Percentiles rank a stretch among this genome's conserved stretches.
phyloP scores from a whole-genome alignment of 2,329 filamentous ascomycete genomes.

The Cladosporium sp. region DNA sequence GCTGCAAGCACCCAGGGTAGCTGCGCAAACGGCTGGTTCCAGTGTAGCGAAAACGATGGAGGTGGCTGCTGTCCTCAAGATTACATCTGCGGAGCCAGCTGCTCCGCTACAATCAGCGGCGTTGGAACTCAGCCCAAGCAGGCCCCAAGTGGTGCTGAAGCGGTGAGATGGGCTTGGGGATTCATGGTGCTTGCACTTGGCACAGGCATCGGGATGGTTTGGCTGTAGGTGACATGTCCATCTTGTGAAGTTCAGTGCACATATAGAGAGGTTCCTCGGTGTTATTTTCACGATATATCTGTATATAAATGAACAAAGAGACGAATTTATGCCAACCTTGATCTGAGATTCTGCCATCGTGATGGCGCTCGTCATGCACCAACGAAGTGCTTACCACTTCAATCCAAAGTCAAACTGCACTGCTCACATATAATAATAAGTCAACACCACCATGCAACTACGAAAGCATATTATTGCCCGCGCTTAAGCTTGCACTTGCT shows the following conservation, averaged over 20 bases:
- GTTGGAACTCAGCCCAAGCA: conserved; percentile 52
- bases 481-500: not conserved
- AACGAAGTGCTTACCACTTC: too few species aligned
- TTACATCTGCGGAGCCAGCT: conserved; percentile 71
- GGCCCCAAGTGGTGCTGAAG: conserved; percentile 34
- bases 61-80: conserved; percentile 82
- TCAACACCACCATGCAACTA: not conserved
- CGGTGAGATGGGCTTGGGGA: conserved; percentile 29
- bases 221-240: conserved; percentile 25
- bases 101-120: conserved; percentile 53
- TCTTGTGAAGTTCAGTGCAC: not conserved
- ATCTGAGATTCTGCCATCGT: not conserved
- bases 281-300: not conserved
- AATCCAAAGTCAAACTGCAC: too few species aligned
- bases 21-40: conserved; percentile 78
- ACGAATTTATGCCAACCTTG: not conserved
- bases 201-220: conserved; percentile 37
- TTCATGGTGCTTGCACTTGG: conserved; percentile 28
- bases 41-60: conserved; percentile 60
- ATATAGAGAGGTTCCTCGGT: not conserved
- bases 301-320: conserved; percentile 5
- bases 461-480: not conserved
- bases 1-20: conserved; percentile 18
- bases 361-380: too few species aligned
- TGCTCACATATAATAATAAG: not conserved